A percentile compares a stretch with the other conserved stretches of the same genome.
Evolutionary conservation across 2,329 filamentous ascomycete species (phyloP).

Genomic region (Nemania sp.): DNA sequence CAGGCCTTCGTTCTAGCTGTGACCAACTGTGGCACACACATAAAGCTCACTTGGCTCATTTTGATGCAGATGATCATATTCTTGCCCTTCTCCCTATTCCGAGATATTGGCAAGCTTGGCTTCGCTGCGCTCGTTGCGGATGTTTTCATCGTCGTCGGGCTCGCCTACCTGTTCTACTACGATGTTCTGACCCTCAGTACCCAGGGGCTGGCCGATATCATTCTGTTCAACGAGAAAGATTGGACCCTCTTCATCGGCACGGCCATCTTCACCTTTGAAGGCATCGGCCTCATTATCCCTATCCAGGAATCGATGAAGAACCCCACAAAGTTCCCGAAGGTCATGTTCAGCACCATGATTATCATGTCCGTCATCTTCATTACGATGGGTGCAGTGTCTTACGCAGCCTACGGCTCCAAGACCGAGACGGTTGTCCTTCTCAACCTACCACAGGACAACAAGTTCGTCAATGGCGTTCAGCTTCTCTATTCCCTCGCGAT

Average conservation of each 20-base stretch:
- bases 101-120: conserved; percentile 96
- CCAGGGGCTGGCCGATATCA: conserved; percentile 81
- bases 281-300: conserved; percentile 95
- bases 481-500: conserved; percentile 99
- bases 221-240: conserved; percentile 84
- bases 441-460: conserved; percentile 94
- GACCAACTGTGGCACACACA: conserved; percentile 80
- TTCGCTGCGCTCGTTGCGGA: conserved; percentile 94
- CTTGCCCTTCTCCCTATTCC: conserved; percentile 87
- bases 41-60: conserved; percentile 88
- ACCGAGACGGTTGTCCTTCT: conserved; percentile 96
- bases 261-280: conserved; percentile 98
- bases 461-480: conserved; percentile 92
- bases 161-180: conserved; percentile 95
- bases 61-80: conserved; percentile 95
- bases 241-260: conserved; percentile 99
- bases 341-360: conserved; percentile 90
- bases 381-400: conserved; percentile 89
- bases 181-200: conserved; percentile 81
- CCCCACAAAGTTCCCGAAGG: conserved; percentile 85
- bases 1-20: conserved; percentile 95
- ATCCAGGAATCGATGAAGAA: conserved; percentile 97
- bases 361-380: conserved; percentile 91
- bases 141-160: conserved; percentile 87
- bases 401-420: conserved; percentile 91